Evolutionary conservation across 805 yeast species (phyloP).

Genomic region (Brettanomyces bruxellensis): DNA sequence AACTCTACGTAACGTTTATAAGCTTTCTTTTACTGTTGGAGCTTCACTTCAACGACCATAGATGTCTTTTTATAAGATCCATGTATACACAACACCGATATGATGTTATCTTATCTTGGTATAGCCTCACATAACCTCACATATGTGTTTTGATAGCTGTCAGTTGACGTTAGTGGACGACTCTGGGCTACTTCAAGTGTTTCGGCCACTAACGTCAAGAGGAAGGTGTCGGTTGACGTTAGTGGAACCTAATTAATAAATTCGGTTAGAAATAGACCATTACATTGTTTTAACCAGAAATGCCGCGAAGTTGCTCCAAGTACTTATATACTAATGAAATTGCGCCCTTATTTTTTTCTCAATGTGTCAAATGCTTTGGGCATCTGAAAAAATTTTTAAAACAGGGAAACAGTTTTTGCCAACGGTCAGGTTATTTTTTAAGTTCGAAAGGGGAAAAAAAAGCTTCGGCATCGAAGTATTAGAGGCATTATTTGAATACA

Average conservation of each 20-base stretch:
- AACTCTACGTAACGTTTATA: background rate
- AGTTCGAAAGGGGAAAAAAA: too few relatives aligned
- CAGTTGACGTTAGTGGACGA: slow-evolving; percentile 2
- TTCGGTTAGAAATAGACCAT: too few relatives aligned
- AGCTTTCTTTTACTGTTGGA: background rate
- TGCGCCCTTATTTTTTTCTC: too few relatives aligned
- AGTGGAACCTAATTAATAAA: background rate
- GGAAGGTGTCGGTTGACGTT: slow-evolving; percentile 3
- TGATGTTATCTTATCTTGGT: background rate
- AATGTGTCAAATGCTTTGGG: too few relatives aligned
- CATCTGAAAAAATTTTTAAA: too few relatives aligned
- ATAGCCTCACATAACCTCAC: background rate
- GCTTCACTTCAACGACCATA: background rate
- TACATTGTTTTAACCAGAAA: too few relatives aligned
- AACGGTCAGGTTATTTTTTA: too few relatives aligned
- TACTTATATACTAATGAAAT: too few relatives aligned
- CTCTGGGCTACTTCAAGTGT: background rate
- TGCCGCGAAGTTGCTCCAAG: too few relatives aligned
- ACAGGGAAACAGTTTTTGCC: too few relatives aligned
- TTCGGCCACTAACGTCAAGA: slow-evolving; percentile 4
- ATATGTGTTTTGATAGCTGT: background rate
- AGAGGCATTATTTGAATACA: too few relatives aligned
- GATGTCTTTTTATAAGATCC: background rate
- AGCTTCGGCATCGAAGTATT: too few relatives aligned
- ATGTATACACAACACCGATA: background rate